Evolutionary conservation across 352 stramenopile genomes (phyloP), one percentile per base, ranked within the genome.

Genomic region (Aphanomyces euteiches): DNA sequence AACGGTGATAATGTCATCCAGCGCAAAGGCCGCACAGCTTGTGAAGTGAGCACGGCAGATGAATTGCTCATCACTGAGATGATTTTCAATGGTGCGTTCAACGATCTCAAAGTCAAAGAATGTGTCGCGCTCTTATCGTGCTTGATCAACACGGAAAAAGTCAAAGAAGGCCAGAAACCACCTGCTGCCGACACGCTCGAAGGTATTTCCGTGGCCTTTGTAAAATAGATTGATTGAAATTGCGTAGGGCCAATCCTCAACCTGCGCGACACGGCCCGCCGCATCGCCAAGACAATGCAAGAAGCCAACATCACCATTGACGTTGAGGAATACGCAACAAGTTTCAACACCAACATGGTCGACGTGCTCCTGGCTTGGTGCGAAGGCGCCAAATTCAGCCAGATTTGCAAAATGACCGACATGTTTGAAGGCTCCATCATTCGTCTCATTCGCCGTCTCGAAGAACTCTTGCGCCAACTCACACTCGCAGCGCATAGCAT

Each of bases 401-500:
- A 99, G 72, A 96, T 99, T 47, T 97, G 96, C 76, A 99, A 99
- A 77, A 90, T 99, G 76, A 98, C 96, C 12, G 93, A 98, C 60
- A 88, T 95, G 21, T 99, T 98, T 77, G 98, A 99, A 83, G 98
- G 98, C 48, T 98, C 93, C 13, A 98, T 99, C 75, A 99, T 99
- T 72, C 96, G 97, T 59, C 93, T 93, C 21, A 86, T 99, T 67
- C 90, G 97, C 53, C 88, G 97, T 47, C 80, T 99, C 13, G 98
- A 99, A 70, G 98, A 99, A 77, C 79, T 99, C 57, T 79, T 99
- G 37, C 90, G 96, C 47, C 97, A 99, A 78, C 87, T 99, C 53
- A 90, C 92, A 47, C 82, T 90, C 65, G 97, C 97, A n/a, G 88
- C 96, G 13, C 92, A 97, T 76, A 94, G 94, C 39, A 99, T 99